A percentile compares a stretch with the other conserved stretches of the same genome.
These are phyloP conservation scores for Colletotrichum chlorophyti DNA, from an alignment of 2,329 filamentous ascomycete species.

Conservation along the genomic window DNA sequence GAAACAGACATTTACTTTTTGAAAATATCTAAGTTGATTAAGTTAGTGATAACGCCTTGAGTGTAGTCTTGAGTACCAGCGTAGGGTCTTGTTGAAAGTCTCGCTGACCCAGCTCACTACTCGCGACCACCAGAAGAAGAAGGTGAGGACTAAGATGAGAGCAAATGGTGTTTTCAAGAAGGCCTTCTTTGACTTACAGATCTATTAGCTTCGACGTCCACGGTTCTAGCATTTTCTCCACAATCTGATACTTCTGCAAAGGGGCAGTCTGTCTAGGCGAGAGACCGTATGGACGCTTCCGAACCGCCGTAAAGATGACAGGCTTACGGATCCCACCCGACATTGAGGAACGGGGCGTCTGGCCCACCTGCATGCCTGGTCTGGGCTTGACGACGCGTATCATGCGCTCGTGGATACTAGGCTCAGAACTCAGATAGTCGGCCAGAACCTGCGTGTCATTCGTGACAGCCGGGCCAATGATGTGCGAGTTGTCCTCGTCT, in stretches of 20 bases:
- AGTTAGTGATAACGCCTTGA: not conserved
- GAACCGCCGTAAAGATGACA: constrained; percentile 54
- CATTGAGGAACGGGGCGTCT: constrained; percentile 5
- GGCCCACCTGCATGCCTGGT: constrained; percentile 4
- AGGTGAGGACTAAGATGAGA: too few species aligned
- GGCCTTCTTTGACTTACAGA: constrained; percentile 40
- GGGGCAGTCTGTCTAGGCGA: constrained; percentile 43
- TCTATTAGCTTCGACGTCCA: constrained; percentile 57
- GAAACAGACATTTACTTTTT: constrained; percentile 63
- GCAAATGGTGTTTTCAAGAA: too few species aligned
- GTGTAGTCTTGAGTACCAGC: too few species aligned
- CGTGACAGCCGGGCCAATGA: constrained; percentile 65
- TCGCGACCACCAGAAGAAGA: not conserved
- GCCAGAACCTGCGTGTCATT: constrained; percentile 67
- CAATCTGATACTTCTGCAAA: constrained; percentile 57
- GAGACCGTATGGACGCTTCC: constrained; percentile 52
- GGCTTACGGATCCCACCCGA: constrained; percentile 34
- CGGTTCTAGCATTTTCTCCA: constrained; percentile 66
- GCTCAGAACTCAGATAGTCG: constrained; percentile 55
- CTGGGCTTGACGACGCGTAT: constrained; percentile 30
- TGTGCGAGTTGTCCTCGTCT: constrained; percentile 54
- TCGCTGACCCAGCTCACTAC: not conserved
- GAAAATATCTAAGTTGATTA: constrained; percentile 52
- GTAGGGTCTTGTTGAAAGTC: not conserved
- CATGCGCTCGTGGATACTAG: constrained; percentile 36